Base-by-base conservation (phyloP, 345 rosid species). In the Salix dunnii region DNA sequence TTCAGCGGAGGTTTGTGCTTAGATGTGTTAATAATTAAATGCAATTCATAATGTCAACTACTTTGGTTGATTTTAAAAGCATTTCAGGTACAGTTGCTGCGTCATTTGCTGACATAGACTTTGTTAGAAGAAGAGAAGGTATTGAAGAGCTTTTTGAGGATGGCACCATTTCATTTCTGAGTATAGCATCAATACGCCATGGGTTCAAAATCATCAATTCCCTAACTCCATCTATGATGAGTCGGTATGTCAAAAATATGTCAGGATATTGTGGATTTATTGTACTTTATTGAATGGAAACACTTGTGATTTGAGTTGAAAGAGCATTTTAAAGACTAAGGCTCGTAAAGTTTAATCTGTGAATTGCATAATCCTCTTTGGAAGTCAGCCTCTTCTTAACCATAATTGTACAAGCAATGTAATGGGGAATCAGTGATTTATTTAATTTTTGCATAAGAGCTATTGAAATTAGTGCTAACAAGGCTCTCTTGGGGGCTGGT, bases 111-210 rank as follows among this genome's bases (percentile, higher is more conserved):
- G 99, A 95, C 78, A 71, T 88, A 85, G 99, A 95, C 85, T 95
- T 95, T 85, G 94, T 95, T 55, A 95, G 85, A 86, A 90, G 96
- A 84, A 91, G 99, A 85, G 92, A 91, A 81, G 84, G 78, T 75
- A 79, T 91, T 79, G 98, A 95, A 73, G 99, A 91, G 82, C 87
- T 78, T 77, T 91, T 95, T 53, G 99, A 95, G 87, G 98, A 95
- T 84, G 99, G 99, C 38, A 91, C 97, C 74, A 76, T 79, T 81
- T 89, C 99, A 67, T 95, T 93, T 86, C 82, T 95, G 80, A 89
- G 93, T 88, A 90, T 95, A 87, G 90, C 94, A 84, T 90, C 98
- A 53, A 74, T 95, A 42, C 86, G 67, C 70, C 92, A 91, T 81
- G 98, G 99, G 62, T 93, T 95, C 79, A 93, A 84, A 74, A 71